phyloP scores from a whole-genome alignment of 2,329 filamentous ascomycete genomes.

The Colletotrichum liaoningense region DNA sequence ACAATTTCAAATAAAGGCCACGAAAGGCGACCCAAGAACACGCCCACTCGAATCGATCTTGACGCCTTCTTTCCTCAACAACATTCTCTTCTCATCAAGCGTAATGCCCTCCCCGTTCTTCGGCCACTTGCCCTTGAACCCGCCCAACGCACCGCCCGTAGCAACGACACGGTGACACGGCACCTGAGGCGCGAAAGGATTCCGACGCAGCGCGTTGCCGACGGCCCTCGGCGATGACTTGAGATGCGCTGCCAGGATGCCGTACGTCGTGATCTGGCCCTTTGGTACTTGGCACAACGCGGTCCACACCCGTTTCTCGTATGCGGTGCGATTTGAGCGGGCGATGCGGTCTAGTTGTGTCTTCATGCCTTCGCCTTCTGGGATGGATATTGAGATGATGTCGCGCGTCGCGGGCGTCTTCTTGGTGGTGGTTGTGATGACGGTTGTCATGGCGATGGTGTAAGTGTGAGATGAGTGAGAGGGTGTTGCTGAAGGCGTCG shows the following conservation, averaged over 20 bases:
- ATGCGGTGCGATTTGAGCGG: slow-evolving; percentile 58
- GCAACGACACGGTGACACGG: slow-evolving; percentile 87
- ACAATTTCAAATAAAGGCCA: slow-evolving; percentile 47
- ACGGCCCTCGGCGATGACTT: slow-evolving; percentile 80
- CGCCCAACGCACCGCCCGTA: slow-evolving; percentile 77
- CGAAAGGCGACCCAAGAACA: slow-evolving; percentile 68
- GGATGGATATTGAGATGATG: slow-evolving; percentile 5
- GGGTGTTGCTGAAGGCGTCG: background rate
- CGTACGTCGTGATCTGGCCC: slow-evolving; percentile 83
- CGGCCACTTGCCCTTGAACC: slow-evolving; percentile 96
- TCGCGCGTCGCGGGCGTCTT: slow-evolving; percentile 1
- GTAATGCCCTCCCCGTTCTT: slow-evolving; percentile 74
- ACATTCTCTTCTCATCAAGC: slow-evolving; percentile 70
- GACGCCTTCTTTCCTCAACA: slow-evolving; percentile 74
- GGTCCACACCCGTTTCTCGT: slow-evolving; percentile 75
- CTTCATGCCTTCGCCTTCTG: slow-evolving; percentile 44
- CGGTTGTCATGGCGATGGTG: slow-evolving; percentile 21
- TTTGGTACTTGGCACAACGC: slow-evolving; percentile 81
- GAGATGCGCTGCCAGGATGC: slow-evolving; percentile 74
- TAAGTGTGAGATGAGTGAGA: background rate
- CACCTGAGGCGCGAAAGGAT: slow-evolving; percentile 85
- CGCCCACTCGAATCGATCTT: slow-evolving; percentile 69
- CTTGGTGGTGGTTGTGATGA: slow-evolving; percentile 11
- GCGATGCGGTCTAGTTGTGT: slow-evolving; percentile 58
- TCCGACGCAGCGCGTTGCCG: slow-evolving; percentile 80